phyloP scores from a whole-genome alignment of 805 yeast genomes.

The Maudiozyma saulgeensis region DNA sequence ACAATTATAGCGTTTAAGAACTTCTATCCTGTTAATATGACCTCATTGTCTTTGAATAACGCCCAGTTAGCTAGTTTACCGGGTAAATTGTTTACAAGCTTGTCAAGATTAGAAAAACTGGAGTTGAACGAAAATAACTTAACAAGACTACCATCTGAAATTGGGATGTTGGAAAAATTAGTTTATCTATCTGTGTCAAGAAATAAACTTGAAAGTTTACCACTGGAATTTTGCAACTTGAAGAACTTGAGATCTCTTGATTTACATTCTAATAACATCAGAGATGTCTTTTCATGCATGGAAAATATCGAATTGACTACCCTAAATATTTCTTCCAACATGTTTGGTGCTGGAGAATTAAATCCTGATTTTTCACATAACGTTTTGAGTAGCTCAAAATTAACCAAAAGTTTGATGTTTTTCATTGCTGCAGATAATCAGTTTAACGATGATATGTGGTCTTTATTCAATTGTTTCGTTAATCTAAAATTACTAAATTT shows the following conservation, averaged over 20 bases:
- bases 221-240: constrained; percentile 53
- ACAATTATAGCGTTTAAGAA: constrained; percentile 39
- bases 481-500: constrained; percentile 59
- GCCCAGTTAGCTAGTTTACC: constrained; percentile 76
- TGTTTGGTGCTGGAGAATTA: constrained; percentile 32
- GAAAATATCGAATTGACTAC: constrained; percentile 54
- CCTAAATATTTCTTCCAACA: constrained; percentile 67
- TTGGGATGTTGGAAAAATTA: constrained; percentile 50
- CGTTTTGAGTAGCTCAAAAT: constrained; percentile 25
- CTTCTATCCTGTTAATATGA: constrained; percentile 45
- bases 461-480: constrained; percentile 48
- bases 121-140: constrained; percentile 76
- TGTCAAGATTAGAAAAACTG: constrained; percentile 62
- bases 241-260: constrained; percentile 57
- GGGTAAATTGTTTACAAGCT: constrained; percentile 46
- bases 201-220: constrained; percentile 66
- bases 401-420: constrained; percentile 43
- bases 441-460: constrained; percentile 67
- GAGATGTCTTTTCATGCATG: constrained; percentile 53
- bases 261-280: constrained; percentile 75
- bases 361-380: constrained; percentile 37
- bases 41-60: constrained; percentile 65
- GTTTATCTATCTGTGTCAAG: constrained; percentile 59
- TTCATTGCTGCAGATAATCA: constrained; percentile 77
- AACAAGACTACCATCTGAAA: constrained; percentile 61